Evolutionary conservation across 176 grass and related monocot genomes (phyloP).

Genomic region (Zea mays): Zm-B73-REFERENCE-NAM-5.0 NC_050102.1:176913001-176913500

Average conservation of each 20-base stretch:
- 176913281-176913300: background rate
- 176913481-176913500: background rate
- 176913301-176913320: background rate
- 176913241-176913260: slow-evolving; percentile 2
- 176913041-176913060: slow-evolving; percentile 92
- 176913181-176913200: background rate
- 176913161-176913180: slow-evolving; percentile 1
- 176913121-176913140: background rate
- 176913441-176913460: slow-evolving; percentile 2
- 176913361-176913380: background rate
- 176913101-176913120: background rate
- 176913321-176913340: background rate
- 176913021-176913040: slow-evolving; percentile 90
- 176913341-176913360: slow-evolving; percentile 16
- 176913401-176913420: background rate
- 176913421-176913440: background rate
- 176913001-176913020: slow-evolving; percentile 85
- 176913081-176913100: slow-evolving; percentile 40
- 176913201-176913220: background rate
- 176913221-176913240: slow-evolving; percentile 4
- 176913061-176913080: slow-evolving; percentile 90
- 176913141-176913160: slow-evolving; percentile 16
- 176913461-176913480: background rate
- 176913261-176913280: background rate
- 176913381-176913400: background rate